A percentile compares a stretch with the other conserved stretches of the same genome.
Conservation (phyloP, 495 filamentous ascomycete species). For the Cladorrhinum samala region DNA sequence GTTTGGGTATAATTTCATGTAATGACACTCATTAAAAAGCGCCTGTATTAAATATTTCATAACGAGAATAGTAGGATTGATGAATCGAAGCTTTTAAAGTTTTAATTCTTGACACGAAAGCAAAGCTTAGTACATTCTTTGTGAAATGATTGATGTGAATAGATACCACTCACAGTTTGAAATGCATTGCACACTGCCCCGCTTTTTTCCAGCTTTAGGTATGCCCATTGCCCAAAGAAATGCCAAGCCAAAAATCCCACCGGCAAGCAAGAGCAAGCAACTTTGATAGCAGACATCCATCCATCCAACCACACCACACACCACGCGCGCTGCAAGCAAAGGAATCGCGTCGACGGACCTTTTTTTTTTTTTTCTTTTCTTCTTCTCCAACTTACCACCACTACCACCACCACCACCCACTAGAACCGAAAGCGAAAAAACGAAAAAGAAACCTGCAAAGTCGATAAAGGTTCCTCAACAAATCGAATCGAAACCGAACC, state of each 20-base stretch:
- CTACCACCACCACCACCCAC: background rate
- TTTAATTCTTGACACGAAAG: too few relatives aligned
- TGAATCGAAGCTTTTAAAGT: background rate
- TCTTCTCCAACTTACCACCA: background rate
- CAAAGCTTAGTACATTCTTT: too few relatives aligned
- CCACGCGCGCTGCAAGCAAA: background rate
- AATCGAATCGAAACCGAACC: background rate
- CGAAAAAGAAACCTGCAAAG: background rate
- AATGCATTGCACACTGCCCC: background rate
- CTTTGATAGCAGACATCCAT: background rate
- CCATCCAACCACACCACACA: background rate
- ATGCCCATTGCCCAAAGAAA: too few relatives aligned
- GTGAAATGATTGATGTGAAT: background rate
- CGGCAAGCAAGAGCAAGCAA: background rate
- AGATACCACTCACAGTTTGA: too few relatives aligned
- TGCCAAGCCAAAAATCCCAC: constrained; percentile 16
- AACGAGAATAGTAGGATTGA: background rate
- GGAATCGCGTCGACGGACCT: too few relatives aligned
- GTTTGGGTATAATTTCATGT: too few relatives aligned
- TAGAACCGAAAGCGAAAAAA: background rate
- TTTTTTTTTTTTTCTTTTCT: too few relatives aligned
- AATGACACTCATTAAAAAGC: constrained; percentile 5
- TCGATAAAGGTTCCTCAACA: too few relatives aligned
- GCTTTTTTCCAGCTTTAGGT: too few relatives aligned
- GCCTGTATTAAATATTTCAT: background rate